Evolutionary conservation across 2,329 filamentous ascomycete genomes (phyloP).

Genomic region (Phyllosticta paracitricarpa): DNA sequence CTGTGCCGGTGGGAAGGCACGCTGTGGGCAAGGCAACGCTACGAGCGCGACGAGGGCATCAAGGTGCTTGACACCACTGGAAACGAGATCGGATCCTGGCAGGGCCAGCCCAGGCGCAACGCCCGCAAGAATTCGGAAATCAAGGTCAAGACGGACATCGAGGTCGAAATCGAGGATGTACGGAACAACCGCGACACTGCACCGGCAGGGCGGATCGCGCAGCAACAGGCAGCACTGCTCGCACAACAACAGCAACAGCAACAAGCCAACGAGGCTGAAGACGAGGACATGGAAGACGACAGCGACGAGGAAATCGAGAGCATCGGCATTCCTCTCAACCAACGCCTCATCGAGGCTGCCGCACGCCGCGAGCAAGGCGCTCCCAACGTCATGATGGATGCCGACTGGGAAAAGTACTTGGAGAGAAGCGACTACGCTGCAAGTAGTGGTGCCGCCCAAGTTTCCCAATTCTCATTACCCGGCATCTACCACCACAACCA

Average conservation of each 20-base stretch:
- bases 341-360: conserved; percentile 54
- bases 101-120: conserved; percentile 30
- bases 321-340: conserved; percentile 50
- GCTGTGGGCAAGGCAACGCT: conserved; percentile 72
- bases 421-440: conserved; percentile 38
- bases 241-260: conserved; percentile 2
- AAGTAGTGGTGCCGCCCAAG: conserved; percentile 48
- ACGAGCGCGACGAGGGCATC: conserved; percentile 64
- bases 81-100: conserved; percentile 56
- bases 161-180: conserved; percentile 26
- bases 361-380: conserved; percentile 51
- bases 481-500: background rate
- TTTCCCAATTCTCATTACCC: background rate
- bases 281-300: conserved; percentile 29
- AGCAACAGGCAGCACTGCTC: conserved; percentile 14
- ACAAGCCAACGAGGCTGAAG: conserved; percentile 10
- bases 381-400: conserved; percentile 52
- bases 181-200: background rate
- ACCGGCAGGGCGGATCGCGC: background rate
- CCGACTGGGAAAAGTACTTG: conserved; percentile 66
- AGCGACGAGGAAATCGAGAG: conserved; percentile 42
- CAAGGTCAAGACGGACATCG: conserved; percentile 34
- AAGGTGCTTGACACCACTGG: conserved; percentile 61
- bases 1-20: conserved; percentile 78
- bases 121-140: conserved; percentile 18